Percentiles rank a stretch among this genome's conserved stretches.
phyloP scores from a whole-genome alignment of 768 basidiomycete genomes.

The Zangia roseola region DNA sequence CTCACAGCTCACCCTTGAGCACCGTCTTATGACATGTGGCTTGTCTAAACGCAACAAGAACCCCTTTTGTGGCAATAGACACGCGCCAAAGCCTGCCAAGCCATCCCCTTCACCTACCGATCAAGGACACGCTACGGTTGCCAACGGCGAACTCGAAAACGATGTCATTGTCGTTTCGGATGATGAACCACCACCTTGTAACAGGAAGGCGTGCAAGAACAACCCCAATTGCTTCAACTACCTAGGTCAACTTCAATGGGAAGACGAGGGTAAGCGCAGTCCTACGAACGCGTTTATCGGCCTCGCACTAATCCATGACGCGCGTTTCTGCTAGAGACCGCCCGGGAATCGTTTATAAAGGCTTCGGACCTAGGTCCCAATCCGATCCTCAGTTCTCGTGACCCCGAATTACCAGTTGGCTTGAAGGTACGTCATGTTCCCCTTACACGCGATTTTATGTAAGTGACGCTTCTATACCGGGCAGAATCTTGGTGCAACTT shows the following conservation, averaged over 20 bases:
- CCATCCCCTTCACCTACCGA: constrained; percentile 8
- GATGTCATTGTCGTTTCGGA: constrained; percentile 73
- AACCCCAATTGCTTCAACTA: constrained; percentile 90
- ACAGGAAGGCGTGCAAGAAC: constrained; percentile 60
- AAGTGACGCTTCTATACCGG: background rate
- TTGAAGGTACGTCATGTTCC: constrained; percentile 53
- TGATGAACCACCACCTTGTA: constrained; percentile 56
- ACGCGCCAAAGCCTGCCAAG: constrained; percentile 29
- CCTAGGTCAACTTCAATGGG: constrained; percentile 82
- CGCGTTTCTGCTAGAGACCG: constrained; percentile 41
- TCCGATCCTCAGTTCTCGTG: constrained; percentile 50
- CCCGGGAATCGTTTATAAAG: constrained; percentile 51
- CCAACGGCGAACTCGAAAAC: constrained; percentile 49
- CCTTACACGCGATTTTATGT: background rate
- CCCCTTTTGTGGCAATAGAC: constrained; percentile 60
- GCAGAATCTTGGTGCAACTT: constrained; percentile 95
- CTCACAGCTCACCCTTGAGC: constrained; percentile 64
- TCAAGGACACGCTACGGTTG: constrained; percentile 11
- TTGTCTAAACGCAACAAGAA: constrained; percentile 50
- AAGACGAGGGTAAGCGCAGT: constrained; percentile 54
- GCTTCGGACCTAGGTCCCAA: constrained; percentile 51
- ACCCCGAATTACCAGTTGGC: constrained; percentile 65
- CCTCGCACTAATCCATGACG: constrained; percentile 3
- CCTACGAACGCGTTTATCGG: constrained; percentile 11
- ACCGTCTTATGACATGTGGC: constrained; percentile 67